Base-by-base conservation (phyloP, 345 rosid genomes). In the Rhodamnia rubescens region DNA sequence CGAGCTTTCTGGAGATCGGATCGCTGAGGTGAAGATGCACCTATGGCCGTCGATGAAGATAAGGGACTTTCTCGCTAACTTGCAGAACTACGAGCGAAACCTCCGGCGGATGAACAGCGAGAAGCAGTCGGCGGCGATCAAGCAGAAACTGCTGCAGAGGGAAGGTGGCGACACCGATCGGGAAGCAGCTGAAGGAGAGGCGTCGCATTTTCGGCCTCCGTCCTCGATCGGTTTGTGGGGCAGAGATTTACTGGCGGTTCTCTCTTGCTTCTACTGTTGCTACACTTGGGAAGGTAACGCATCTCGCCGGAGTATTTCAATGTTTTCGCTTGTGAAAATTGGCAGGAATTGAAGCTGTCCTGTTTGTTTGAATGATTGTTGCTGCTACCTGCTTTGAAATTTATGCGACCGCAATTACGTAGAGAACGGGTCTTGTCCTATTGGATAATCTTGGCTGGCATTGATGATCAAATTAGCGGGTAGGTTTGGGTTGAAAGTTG, bases 11-110 rank as follows among this genome's bases (percentile, higher is more conserved):
- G 56, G 18, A 42, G 26, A 11, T 44, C 82, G 24, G 15, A 27
- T 27, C 50, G 14, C 74, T 20, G 40, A 54, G 69, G 86, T 44
- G 86, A 82, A 85, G 84, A 94, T 93, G 97, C 95, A 93, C 89
- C 90, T 93, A 85, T 93, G 97, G 97, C 95, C 95, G 5, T 90
- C 97, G 8, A 21, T 58, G 89, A 91, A 87, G 83, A 74, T 94
- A 42, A 91, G 95, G 83, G 97, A 93, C 83, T 94, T 94, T 94
- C 92, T 55, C 44, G 83, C 81, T 40, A 90, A 91, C 74, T 22
- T 94, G 74, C 90, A 84, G 80, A 90, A 89, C 57, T 87, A 92
- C 40, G 95, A 93, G 81, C 90, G 95, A 93, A 94, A 94, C 85
- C 90, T 91, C 86, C 87, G 54, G 29, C 82, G 92, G 86, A 94